Evolutionary conservation across 2,329 filamentous ascomycete species (phyloP).

Genomic region (Capronia epimyces): DNA sequence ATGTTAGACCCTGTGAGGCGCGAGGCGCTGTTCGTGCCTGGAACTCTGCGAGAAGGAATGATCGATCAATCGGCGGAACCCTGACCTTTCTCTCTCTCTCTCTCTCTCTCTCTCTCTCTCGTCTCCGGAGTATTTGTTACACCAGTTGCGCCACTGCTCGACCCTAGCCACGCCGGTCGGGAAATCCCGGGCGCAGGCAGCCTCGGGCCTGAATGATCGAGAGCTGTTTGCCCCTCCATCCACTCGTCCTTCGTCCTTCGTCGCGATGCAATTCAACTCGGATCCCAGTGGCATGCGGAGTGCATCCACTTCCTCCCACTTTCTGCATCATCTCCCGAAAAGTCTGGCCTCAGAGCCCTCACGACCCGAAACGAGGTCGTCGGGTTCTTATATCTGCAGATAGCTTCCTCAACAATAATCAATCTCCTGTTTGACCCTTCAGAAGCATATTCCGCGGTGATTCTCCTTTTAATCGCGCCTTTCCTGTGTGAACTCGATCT

Average conservation of each 20-base stretch:
- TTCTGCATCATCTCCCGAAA: slow-evolving; percentile 4
- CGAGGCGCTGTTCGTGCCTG: no score
- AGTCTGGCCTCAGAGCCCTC: neutral
- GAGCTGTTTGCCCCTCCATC: slow-evolving; percentile 3
- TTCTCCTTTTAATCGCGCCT: neutral
- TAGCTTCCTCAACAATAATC: slow-evolving; percentile 5
- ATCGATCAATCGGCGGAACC: no score
- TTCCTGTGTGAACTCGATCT: neutral
- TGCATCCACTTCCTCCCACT: slow-evolving; percentile 3
- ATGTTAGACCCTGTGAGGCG: no score
- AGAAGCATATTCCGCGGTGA: neutral
- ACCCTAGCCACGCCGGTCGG: neutral
- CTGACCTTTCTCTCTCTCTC: no score
- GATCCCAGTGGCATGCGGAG: slow-evolving; percentile 9
- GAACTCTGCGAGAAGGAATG: no score
- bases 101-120: no score
- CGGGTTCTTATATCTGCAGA: slow-evolving; percentile 5
- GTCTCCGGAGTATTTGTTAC: no score
- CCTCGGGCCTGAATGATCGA: neutral
- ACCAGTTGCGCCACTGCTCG: neutral
- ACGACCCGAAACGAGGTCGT: neutral
- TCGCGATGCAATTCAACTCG: neutral
- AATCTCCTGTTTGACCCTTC: neutral
- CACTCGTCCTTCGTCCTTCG: neutral
- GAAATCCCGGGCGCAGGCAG: neutral